Evolutionary conservation across 2,329 filamentous ascomycete species (phyloP).

Genomic region (Zarea fungicola): DNA sequence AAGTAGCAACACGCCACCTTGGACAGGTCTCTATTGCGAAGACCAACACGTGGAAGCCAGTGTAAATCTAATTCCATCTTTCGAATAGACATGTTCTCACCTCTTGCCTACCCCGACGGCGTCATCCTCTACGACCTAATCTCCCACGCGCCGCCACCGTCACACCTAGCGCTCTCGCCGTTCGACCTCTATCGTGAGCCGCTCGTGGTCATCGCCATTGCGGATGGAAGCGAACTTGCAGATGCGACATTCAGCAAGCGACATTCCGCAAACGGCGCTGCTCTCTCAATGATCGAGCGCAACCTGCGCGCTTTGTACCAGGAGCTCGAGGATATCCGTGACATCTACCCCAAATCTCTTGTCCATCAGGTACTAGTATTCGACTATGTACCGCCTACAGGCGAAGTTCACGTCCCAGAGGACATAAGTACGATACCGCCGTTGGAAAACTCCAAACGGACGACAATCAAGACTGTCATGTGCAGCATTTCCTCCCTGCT

Average conservation of each 20-base stretch:
- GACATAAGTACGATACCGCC: slow-evolving; percentile 69
- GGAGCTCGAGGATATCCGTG: slow-evolving; percentile 65
- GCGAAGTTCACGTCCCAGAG: slow-evolving; percentile 54
- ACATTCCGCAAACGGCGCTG: slow-evolving; percentile 46
- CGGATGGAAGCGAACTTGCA: slow-evolving; percentile 69
- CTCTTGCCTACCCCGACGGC: slow-evolving; percentile 78
- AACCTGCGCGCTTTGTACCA: slow-evolving; percentile 57
- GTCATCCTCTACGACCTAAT: slow-evolving; percentile 84
- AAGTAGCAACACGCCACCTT: slow-evolving; percentile 24
- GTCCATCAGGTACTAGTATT: slow-evolving; percentile 78
- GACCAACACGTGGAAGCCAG: background rate
- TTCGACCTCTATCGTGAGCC: slow-evolving; percentile 90
- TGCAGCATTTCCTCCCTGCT: slow-evolving; percentile 71
- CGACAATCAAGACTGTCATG: slow-evolving; percentile 77
- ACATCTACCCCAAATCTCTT: slow-evolving; percentile 69
- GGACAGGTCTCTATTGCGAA: background rate
- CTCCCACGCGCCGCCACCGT: slow-evolving; percentile 71
- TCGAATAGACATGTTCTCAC: slow-evolving; percentile 89
- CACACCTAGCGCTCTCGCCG: slow-evolving; percentile 73
- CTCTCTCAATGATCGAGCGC: slow-evolving; percentile 47
- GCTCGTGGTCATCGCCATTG: slow-evolving; percentile 75
- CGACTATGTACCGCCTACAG: slow-evolving; percentile 54
- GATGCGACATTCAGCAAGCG: slow-evolving; percentile 49
- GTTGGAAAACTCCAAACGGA: slow-evolving; percentile 61
- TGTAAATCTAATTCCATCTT: slow-evolving; percentile 9